Evolutionary conservation across 1,284 basidiomycete species (phyloP).

Genomic region (Naganishia liquefaciens): DNA sequence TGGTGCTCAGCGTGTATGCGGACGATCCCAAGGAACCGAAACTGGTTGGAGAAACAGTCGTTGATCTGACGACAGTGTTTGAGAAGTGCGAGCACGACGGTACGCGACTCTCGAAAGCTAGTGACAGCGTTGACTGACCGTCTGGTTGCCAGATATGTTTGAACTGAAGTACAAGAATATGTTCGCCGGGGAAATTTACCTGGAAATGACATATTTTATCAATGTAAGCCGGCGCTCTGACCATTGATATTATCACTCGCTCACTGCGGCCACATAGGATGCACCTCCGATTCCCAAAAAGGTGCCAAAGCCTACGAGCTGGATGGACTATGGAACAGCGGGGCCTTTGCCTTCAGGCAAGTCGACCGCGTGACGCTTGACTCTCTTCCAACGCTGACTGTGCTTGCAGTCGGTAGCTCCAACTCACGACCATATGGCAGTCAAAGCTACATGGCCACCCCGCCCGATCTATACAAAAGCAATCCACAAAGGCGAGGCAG

Average conservation of each 20-base stretch:
- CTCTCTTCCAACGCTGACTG: not conserved
- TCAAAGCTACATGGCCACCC: not conserved
- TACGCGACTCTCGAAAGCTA: conserved; percentile 54
- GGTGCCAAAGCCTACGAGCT: conserved; percentile 41
- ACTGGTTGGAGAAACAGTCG: conserved; percentile 85
- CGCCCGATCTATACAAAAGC: not conserved
- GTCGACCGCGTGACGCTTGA: not conserved
- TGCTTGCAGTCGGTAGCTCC: not conserved
- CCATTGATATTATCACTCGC: too few relatives aligned
- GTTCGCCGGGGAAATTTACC: conserved; percentile 88
- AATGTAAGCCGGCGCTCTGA: conserved; percentile 64
- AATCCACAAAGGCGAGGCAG: conserved; percentile 11
- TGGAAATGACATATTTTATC: conserved; percentile 94
- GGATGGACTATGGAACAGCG: conserved; percentile 27
- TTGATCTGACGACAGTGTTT: conserved; percentile 85
- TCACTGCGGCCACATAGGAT: conserved; percentile 38
- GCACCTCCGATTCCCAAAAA: conserved; percentile 50
- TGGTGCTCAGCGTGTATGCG: conserved; percentile 86
- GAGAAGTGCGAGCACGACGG: conserved; percentile 96
- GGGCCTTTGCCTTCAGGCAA: conserved; percentile 23
- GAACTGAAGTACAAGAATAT: conserved; percentile 83
- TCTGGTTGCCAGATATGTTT: conserved; percentile 78
- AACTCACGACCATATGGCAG: conserved; percentile 6
- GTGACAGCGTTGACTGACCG: not conserved
- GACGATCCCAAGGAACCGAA: conserved; percentile 95